Base-by-base conservation (phyloP, 495 filamentous ascomycete species). In the Lophiostoma macrostomum region DNA sequence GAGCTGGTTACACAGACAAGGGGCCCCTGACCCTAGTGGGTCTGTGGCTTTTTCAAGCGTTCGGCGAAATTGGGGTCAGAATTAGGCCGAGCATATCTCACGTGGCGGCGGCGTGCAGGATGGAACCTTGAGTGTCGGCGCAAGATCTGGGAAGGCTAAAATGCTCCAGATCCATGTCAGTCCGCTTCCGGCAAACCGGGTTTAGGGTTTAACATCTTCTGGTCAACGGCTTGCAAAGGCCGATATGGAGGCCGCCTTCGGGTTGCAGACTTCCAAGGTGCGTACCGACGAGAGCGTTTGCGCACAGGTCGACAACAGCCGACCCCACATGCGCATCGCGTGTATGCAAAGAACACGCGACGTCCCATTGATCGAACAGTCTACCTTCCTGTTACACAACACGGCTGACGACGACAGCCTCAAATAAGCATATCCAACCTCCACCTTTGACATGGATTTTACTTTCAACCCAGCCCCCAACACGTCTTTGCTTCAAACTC, bases 21-120 rank as follows among this genome's bases (percentile, higher is more conserved):
- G 53, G 53, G 14, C 44, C 53, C 53, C 37, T 49, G 53, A 18
- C 44, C 53, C 44, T 16, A 56, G 53, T 50, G 53, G 40, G 25
- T 47, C 32, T 13, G 40, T 39, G 51, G 51, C 32, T 22, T 16
- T 5, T 29, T 35, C 50, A 43, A 34, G 44, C 14, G 44, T 50
- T 56, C 53, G 53, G 53, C 45, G 44, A 42, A n/a, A 56, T 42
- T 35, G n/a, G 25, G 37, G 27, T 36, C 20, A 30, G 44, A 42
- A 50, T 50, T 50, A 36, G 53, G 30, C 53, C 53, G 53, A 56
- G 24, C 18, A 8, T 28, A 24, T n/a, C 44, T 56, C 53, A 56
- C 53, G 53, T 56, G 53, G 53, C 44, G 13, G 36, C 32, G 27
- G 40, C 20, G 29, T 27, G 29, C 24, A 50, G 46, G 32, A 50